These are phyloP conservation scores for Coemansia reversa DNA, from an alignment of 192 early-diverging fungal species.

Conservation along the genomic window DNA sequence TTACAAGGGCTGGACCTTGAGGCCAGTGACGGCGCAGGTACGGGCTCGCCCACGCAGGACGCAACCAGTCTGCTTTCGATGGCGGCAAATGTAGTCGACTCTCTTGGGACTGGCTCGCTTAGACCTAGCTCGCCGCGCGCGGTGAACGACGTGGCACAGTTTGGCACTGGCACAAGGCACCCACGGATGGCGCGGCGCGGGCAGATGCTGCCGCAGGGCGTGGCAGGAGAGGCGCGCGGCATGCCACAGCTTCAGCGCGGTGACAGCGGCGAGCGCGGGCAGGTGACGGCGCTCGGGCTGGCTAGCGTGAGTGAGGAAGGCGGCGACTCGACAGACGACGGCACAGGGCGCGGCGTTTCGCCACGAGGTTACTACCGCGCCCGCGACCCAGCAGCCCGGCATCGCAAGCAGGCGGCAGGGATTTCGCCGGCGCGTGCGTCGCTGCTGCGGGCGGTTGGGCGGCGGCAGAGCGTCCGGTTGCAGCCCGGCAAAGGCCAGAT, in stretches of 20 bases:
- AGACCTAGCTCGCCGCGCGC: constrained; percentile 8
- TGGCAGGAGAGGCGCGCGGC: constrained; percentile 6
- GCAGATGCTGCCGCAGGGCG: constrained; percentile 14
- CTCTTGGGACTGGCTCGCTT: background rate
- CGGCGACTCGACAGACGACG: constrained; percentile 13
- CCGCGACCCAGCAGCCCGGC: constrained; percentile 51
- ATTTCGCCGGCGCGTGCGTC: constrained; percentile 52
- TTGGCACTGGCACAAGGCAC: background rate
- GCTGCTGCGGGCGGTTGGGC: constrained; percentile 51
- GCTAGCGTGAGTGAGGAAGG: constrained; percentile 24
- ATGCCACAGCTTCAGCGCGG: constrained; percentile 12
- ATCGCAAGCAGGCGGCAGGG: constrained; percentile 24
- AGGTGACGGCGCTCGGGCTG: constrained; percentile 18
- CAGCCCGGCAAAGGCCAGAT: constrained; percentile 53
- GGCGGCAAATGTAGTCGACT: constrained; percentile 11
- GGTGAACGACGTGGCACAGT: constrained; percentile 27
- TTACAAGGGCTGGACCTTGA: constrained; percentile 39
- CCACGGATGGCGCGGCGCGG: constrained; percentile 25
- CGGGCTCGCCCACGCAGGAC: background rate
- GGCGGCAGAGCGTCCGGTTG: constrained; percentile 53
- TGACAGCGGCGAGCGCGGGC: constrained; percentile 9
- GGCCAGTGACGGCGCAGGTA: background rate
- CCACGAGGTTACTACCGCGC: constrained; percentile 49
- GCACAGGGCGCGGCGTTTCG: constrained; percentile 17
- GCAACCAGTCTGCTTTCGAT: constrained; percentile 15